Evolutionary conservation across 805 yeast species (phyloP).

Genomic region (Pichia nanzhaoensis): DNA sequence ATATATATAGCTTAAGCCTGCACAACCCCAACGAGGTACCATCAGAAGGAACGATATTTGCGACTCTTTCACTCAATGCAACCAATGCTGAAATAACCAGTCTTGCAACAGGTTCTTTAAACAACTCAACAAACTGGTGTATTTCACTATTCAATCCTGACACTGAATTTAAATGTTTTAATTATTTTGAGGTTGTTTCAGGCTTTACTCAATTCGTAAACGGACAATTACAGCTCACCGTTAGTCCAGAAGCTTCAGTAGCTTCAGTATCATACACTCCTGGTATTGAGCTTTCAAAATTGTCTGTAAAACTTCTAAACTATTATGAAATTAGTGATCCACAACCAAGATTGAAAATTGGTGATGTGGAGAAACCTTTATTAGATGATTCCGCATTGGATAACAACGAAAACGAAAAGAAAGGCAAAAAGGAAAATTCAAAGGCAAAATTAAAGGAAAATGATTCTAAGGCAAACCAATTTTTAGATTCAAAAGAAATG

Average conservation of each 20-base stretch:
- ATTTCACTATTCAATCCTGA: not conserved
- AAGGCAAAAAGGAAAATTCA: not conserved
- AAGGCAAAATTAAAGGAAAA: not conserved
- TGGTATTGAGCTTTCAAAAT: not conserved
- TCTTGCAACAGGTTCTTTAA: not conserved
- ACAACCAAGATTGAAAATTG: slow-evolving; percentile 3
- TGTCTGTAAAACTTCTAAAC: not conserved
- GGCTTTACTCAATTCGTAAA: not conserved
- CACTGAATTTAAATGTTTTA: slow-evolving; percentile 1
- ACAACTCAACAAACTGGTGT: not conserved
- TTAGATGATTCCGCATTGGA: not conserved
- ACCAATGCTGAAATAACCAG: not conserved
- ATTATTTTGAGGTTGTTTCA: not conserved
- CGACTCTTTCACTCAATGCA: not conserved
- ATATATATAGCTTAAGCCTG: too few relatives aligned
- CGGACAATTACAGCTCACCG: not conserved
- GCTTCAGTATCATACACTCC: too few relatives aligned
- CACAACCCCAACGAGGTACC: too few relatives aligned
- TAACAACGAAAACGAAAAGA: not conserved
- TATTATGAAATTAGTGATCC: not conserved
- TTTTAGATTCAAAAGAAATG: not conserved
- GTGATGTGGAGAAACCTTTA: not conserved
- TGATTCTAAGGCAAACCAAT: not conserved
- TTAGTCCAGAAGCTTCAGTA: not conserved
- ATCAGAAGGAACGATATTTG: not conserved